Conservation (phyloP, 345 rosid species). For the Ceriops tagal region DNA sequence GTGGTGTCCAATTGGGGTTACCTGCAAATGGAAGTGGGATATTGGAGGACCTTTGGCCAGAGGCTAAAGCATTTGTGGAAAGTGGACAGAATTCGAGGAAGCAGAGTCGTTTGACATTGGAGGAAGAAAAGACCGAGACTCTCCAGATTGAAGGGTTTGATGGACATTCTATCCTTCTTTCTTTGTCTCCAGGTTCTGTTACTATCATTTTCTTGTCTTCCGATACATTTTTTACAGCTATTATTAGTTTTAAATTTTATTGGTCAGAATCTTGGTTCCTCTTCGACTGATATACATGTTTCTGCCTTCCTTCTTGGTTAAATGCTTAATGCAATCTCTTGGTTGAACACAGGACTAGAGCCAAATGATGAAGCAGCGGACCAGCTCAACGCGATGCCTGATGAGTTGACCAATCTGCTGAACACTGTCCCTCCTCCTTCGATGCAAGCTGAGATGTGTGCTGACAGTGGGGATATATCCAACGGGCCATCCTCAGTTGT, state of each 20-base stretch:
- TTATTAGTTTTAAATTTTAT: neutral
- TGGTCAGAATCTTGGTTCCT: neutral
- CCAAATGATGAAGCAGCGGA: constrained; percentile 39
- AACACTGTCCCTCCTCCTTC: constrained; percentile 25
- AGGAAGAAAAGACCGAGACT: constrained; percentile 20
- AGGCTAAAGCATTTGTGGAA: constrained; percentile 36
- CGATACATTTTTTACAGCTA: neutral
- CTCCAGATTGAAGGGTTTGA: constrained; percentile 17
- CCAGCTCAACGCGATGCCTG: constrained; percentile 39
- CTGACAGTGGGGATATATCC: constrained; percentile 47
- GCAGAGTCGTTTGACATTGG: constrained; percentile 9
- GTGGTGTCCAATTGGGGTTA: constrained; percentile 16
- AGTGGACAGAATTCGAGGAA: constrained; percentile 29
- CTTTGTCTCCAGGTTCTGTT: constrained; percentile 37
- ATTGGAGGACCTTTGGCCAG: constrained; percentile 56
- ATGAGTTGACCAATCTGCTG: constrained; percentile 45
- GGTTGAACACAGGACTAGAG: constrained; percentile 26
- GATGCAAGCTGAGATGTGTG: constrained; percentile 41
- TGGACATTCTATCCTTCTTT: constrained; percentile 15
- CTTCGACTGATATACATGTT: neutral
- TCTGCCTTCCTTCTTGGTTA: too few species aligned
- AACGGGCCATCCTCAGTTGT: constrained; percentile 54
- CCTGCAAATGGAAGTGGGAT: constrained; percentile 28
- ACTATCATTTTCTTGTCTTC: neutral
- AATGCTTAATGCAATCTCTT: neutral